Base-by-base conservation (phyloP, 2,329 filamentous ascomycete genomes). In the Aspergillus melleus region DNA sequence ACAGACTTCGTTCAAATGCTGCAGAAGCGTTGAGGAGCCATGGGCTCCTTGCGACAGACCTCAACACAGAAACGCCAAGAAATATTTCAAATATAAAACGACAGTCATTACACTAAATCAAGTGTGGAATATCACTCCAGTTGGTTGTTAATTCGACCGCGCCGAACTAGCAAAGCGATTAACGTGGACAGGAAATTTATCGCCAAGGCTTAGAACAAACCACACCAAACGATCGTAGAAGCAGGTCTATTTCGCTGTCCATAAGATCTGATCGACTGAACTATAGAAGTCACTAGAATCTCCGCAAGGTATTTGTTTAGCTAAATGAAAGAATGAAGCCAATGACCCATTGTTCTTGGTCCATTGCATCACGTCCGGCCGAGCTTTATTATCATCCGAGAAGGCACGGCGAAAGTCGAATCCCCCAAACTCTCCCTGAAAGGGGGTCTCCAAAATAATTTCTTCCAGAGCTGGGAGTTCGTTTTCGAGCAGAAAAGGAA, bases 401-500 rank as follows among this genome's bases (percentile, higher is more conserved):
- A 53, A 53, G 36, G 14, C 36, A 39, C 51, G 32, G 32, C 32
- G 32, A 53, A 53, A 36, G 32, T 42, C 36, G 32, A 53, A 32
- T 42, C 36, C 51, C 51, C 36, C 20, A 53, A 42, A 42, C 19
- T 53, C 30, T 20, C 19, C 19, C 19, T 19, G n/a, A 32, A 53
- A 53, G 32, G 29, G 51, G 36, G 8, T 29, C 36, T 53, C 51
- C 51, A 29, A 53, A 32, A 32, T 44, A 53, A 53, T 53, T 36
- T 53, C 51, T 42, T 53, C 51, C 51, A 53, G 36, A 42, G 32
- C 51, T 14, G 51, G 32, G 32, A 53, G 51, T 44, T 42, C 36
- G 51, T 42, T 53, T 20, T 24, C 19, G 32, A 53, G 51, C 6
- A 53, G 32, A 53, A 53, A 53, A 53, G 51, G 51, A 19, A 53